These are phyloP conservation scores for Candida pseudoviswanathii DNA, from an alignment of 1,139 yeast genomes.

Conservation along the genomic window DNA sequence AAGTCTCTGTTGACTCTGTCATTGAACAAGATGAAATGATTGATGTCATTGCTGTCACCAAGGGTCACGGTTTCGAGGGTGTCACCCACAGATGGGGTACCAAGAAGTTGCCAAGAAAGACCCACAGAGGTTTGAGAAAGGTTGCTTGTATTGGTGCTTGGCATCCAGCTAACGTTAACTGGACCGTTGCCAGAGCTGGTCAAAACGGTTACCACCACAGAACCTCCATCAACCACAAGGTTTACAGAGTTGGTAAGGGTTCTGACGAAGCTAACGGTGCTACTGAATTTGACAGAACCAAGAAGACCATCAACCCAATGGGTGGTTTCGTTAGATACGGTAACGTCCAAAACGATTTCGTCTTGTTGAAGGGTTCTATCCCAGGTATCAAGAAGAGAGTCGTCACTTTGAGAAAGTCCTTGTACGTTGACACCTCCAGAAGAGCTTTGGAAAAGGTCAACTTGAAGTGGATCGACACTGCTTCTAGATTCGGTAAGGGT, in stretches of 20 bases:
- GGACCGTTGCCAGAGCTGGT: constrained; percentile 99
- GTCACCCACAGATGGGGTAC: constrained; percentile 99
- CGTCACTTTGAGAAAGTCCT: constrained; percentile 97
- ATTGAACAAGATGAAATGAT: constrained; percentile 98
- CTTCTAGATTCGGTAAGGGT: constrained; percentile 99
- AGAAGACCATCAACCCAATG: constrained; percentile 99
- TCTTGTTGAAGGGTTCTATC: constrained; percentile 96
- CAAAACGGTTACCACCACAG: constrained; percentile 99
- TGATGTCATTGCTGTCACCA: constrained; percentile 98
- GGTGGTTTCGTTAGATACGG: constrained; percentile 99
- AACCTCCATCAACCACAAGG: constrained; percentile 99
- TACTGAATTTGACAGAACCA: constrained; percentile 98
- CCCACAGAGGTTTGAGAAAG: constrained; percentile 99
- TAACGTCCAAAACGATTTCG: constrained; percentile 95
- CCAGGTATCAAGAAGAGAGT: constrained; percentile 99
- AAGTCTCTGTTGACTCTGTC: constrained; percentile 92
- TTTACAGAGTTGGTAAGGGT: constrained; percentile 98
- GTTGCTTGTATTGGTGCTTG: constrained; percentile 99
- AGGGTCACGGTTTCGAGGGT: constrained; percentile 99
- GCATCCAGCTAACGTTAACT: constrained; percentile 99
- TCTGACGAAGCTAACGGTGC: constrained; percentile 93
- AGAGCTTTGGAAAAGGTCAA: constrained; percentile 93
- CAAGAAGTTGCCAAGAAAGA: constrained; percentile 99
- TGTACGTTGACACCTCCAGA: constrained; percentile 97
- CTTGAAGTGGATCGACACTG: constrained; percentile 99